These are phyloP conservation scores for Paecilomyces dactylethromorphus DNA, from an alignment of 2,329 filamentous ascomycete genomes.

Conservation along the genomic window DNA sequence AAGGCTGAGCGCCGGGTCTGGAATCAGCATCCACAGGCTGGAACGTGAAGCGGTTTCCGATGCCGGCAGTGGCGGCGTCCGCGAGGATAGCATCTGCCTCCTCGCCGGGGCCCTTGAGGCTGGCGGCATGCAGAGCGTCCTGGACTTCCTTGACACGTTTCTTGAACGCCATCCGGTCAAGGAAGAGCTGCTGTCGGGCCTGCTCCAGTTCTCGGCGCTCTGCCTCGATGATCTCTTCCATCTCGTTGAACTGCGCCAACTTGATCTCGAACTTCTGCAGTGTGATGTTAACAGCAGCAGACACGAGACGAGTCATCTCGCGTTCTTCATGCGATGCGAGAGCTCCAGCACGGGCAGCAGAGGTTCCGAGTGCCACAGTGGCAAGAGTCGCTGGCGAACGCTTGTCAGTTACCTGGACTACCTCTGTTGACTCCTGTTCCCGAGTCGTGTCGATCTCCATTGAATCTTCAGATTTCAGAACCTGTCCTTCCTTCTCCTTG, in stretches of 20 bases:
- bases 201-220: slow-evolving; percentile 90
- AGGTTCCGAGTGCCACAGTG: slow-evolving; percentile 76
- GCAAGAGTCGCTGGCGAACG: slow-evolving; percentile 44
- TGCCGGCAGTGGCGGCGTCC: slow-evolving; percentile 26
- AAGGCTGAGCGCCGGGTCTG: slow-evolving; percentile 28
- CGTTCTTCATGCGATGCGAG: slow-evolving; percentile 94
- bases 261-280: slow-evolving; percentile 94
- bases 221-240: slow-evolving; percentile 85
- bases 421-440: slow-evolving; percentile 19
- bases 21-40: slow-evolving; percentile 25
- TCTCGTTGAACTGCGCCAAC: slow-evolving; percentile 90
- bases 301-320: slow-evolving; percentile 90
- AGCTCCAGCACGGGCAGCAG: slow-evolving; percentile 77
- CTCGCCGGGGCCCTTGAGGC: slow-evolving; percentile 36
- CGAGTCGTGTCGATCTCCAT: slow-evolving; percentile 51
- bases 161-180: slow-evolving; percentile 86
- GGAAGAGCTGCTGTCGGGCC: slow-evolving; percentile 84
- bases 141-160: slow-evolving; percentile 78
- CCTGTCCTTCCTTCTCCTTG: slow-evolving; percentile 40
- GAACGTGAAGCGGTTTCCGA: slow-evolving; percentile 36
- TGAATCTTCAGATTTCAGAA: slow-evolving; percentile 48
- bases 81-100: slow-evolving; percentile 30
- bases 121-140: slow-evolving; percentile 53
- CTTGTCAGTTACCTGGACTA: slow-evolving; percentile 38
- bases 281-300: slow-evolving; percentile 86